Conservation (phyloP, 371 early-diverging fungal genomes). For the Mucor irregularis region DNA sequence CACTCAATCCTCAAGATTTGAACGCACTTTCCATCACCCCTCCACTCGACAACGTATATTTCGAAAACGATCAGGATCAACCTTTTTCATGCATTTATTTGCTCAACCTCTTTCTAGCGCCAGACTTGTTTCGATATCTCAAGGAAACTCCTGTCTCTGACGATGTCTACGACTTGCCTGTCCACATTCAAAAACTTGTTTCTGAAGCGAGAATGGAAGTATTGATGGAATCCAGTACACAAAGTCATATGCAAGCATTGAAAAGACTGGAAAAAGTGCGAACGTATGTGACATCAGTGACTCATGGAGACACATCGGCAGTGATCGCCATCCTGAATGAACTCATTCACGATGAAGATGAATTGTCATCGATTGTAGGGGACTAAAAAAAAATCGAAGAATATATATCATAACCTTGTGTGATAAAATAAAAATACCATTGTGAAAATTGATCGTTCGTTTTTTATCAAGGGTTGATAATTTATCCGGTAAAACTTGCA, state of each 20-base stretch:
- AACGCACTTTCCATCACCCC: conserved; percentile 3
- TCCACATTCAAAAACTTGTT: conserved; percentile 34
- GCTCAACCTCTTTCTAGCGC: conserved; percentile 34
- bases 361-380: conserved; percentile 14
- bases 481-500: too few relatives aligned
- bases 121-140: conserved; percentile 36
- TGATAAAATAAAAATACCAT: too few relatives aligned
- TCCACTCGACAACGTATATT: conserved; percentile 13
- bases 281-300: conserved; percentile 7
- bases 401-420: too few relatives aligned
- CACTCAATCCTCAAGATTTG: background rate
- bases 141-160: conserved; percentile 31
- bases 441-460: too few relatives aligned
- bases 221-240: conserved; percentile 5
- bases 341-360: conserved; percentile 19
- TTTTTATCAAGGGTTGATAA: too few relatives aligned
- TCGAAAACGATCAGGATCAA: conserved; percentile 8
- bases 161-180: conserved; percentile 35
- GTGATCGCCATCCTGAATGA: conserved; percentile 11
- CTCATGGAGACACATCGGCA: conserved; percentile 10
- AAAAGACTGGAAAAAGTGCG: conserved; percentile 22
- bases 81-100: conserved; percentile 28
- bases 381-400: too few relatives aligned
- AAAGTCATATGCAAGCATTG: conserved; percentile 13
- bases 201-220: conserved; percentile 42